Evolutionary conservation across 495 filamentous ascomycete genomes (phyloP), one percentile per base, ranked within the genome.

Genomic region (Penicillium mononematosum): DNA sequence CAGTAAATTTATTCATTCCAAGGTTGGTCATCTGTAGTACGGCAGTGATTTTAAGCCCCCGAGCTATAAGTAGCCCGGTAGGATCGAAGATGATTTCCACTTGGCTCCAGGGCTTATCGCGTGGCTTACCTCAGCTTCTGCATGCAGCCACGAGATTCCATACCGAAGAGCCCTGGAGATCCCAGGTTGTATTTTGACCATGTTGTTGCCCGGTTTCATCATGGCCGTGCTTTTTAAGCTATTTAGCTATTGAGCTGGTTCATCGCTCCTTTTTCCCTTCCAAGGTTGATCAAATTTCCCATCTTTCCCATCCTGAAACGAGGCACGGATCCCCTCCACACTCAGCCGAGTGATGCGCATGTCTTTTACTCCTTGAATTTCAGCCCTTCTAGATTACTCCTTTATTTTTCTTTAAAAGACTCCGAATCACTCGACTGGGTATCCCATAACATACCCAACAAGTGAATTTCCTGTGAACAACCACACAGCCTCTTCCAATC

Each of bases 261-360:
- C 36, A 39, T 39, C 31, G 0, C 43, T 55, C 16, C 20, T 60
- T 49, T 50, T 43, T 32, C 50, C 9, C n/a, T n/a, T n/a, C n/a
- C n/a, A n/a, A n/a, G n/a, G n/a, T 31, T 27, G 10, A 25, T 20
- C 20, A 10, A 10, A 34, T 34, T 34, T 32, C 31, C 31, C 22
- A 42, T 54, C 64, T 32, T 12, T 34, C 31, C 31, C 27, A 42
- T 54, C 65, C 64, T 74, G 69, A 75, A 72, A 75, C 74, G 59
- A 60, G 71, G 70, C 74, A 75, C 72, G 68, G 72, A 72, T 76
- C 73, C 73, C 59, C 58, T 62, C 63, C 51, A 65, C 60, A 63
- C 46, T 29, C 55, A 47, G 47, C 63, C 58, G 34, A 48, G 44
- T 46, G 50, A 58, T 47, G 43, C 59, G 57, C 36, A 62, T 60